Base-by-base conservation (phyloP, 2,329 filamentous ascomycete species). In the Septoria petroselini region DNA sequence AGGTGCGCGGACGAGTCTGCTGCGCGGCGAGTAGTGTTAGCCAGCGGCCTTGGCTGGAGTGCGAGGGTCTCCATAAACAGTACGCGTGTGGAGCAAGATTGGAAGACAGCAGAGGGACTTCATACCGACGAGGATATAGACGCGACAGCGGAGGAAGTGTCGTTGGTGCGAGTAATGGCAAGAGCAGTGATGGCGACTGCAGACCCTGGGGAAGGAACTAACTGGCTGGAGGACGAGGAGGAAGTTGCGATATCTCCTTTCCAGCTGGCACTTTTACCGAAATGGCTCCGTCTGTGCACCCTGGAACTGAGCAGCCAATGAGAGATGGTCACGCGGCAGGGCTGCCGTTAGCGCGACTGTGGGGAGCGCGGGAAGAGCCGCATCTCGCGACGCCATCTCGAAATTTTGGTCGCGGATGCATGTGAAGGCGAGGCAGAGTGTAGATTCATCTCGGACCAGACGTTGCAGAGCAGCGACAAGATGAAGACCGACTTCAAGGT, bases 401-500 rank as follows among this genome's bases (percentile, higher is more conserved):
- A 58, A 55, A 46, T 58, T 58, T 58, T 53, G 49, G 35, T 33
- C 29, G 33, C 14, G 25, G 12, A 15, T 48, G 35, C n/a, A 30
- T 29, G 34, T 17, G 44, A 45, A 35, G 41, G 35, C 31, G 41
- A 21, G 21, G 37, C 12, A 30, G 34, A 30, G 21, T 4, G 40
- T 19, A 18, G 23, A 30, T 12, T n/a, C 18, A 21, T n/a, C 21
- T 7, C 15, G 27, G 47, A 50, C 23, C 11, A 25, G 38, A 25
- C n/a, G 15, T 17, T 15, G 15, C 19, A 17, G 18, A 30, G 30
- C 8, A 48, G 27, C 30, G 14, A 34, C 45, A 53, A 23, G 30
- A 98, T 98, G 93, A 98, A 97, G 86, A 97, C 91, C 61, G 91
- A 97, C 74, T 98, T 97, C 72, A 94, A 93, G 83, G 91, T 94